phyloP scores from a whole-genome alignment of 331 rosid species.

The Malus hybrid region DNA sequence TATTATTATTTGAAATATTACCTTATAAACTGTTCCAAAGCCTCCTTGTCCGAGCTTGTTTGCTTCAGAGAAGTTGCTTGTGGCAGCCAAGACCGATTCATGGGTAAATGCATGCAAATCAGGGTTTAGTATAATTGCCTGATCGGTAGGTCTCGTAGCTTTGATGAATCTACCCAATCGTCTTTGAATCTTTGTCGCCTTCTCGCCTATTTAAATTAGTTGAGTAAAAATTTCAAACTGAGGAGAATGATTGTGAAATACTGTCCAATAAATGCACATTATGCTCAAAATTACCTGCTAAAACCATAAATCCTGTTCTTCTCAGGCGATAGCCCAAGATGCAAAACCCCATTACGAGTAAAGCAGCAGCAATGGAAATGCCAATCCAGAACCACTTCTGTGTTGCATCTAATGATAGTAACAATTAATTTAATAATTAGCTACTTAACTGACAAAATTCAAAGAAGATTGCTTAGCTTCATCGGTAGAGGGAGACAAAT shows the following conservation, averaged over 20 bases:
- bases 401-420: background rate
- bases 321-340: background rate
- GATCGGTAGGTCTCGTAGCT: background rate
- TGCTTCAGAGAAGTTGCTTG: background rate
- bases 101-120: background rate
- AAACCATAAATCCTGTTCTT: too few species aligned
- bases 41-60: background rate
- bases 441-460: too few species aligned
- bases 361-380: background rate
- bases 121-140: background rate
- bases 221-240: background rate
- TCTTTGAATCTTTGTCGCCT: background rate
- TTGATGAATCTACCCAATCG: background rate
- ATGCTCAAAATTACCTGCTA: background rate
- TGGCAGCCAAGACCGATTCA: background rate
- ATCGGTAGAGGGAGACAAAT: too few species aligned
- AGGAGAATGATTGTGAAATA: background rate
- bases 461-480: too few species aligned
- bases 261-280: background rate
- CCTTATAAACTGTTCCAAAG: background rate
- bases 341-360: background rate
- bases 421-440: background rate
- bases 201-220: background rate
- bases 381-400: background rate
- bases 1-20: background rate